Conservation (phyloP, 768 basidiomycete species). For the Suillus occidentalis region DNA sequence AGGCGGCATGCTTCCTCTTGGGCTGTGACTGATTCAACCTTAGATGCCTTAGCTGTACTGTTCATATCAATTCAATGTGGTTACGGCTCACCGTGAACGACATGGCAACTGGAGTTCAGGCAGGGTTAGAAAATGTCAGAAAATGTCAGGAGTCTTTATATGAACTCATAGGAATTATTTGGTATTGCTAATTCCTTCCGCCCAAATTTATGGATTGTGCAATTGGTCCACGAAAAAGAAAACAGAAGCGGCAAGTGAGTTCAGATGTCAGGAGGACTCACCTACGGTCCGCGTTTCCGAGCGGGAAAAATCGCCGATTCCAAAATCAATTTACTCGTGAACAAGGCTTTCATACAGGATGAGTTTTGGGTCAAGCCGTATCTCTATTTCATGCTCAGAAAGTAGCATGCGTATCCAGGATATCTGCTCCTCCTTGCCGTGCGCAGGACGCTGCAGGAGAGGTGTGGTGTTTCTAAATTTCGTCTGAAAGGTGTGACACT, state of each 20-base stretch:
- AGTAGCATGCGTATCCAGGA: not conserved
- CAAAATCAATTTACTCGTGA: not conserved
- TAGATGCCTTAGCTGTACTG: not conserved
- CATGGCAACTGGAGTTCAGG: not conserved
- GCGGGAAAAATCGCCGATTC: not conserved
- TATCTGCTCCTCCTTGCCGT: not conserved
- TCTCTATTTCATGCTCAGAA: not conserved
- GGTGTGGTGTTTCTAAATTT: not conserved
- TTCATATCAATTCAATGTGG: not conserved
- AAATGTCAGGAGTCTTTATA: not conserved
- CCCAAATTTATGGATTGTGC: not conserved
- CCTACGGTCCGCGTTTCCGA: not conserved
- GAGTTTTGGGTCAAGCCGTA: not conserved
- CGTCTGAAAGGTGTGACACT: not conserved
- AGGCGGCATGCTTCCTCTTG: slow-evolving; percentile 30
- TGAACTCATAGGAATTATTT: not conserved
- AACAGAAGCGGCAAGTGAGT: not conserved
- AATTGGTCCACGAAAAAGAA: not conserved
- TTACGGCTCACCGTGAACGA: slow-evolving; percentile 15
- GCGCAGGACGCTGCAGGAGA: not conserved
- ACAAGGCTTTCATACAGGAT: not conserved
- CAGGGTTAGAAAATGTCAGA: not conserved
- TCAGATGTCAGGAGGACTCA: not conserved
- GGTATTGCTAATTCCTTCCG: not conserved
- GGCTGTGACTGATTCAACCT: slow-evolving; percentile 22